Evolutionary conservation across 1,284 basidiomycete species (phyloP).

Genomic region (Irpex rosettiformis): DNA sequence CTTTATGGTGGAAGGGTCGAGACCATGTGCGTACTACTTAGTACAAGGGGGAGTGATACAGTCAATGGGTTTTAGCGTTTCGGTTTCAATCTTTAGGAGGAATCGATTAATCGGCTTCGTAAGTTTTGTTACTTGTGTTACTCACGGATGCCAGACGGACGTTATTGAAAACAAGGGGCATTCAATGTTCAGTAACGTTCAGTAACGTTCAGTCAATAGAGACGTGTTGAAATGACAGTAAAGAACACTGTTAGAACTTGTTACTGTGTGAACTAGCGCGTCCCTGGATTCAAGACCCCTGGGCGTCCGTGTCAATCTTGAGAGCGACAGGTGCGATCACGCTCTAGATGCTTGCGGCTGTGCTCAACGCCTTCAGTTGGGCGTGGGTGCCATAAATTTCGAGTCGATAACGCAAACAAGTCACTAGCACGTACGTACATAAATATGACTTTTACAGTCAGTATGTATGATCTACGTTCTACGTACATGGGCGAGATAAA

Average conservation of each 20-base stretch:
- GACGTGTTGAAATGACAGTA: neutral
- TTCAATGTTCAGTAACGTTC: too few relatives aligned
- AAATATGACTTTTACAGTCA: neutral
- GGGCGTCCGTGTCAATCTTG: slow-evolving; percentile 1
- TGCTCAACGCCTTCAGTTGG: too few relatives aligned
- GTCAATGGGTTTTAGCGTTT: neutral
- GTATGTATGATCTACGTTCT: neutral
- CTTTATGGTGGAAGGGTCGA: neutral
- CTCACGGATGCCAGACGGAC: neutral
- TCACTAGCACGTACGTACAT: neutral
- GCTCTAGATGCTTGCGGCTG: neutral
- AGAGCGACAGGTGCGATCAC: neutral
- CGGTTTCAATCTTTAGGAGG: neutral
- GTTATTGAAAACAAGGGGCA: neutral
- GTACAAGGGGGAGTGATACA: neutral
- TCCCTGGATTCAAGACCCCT: too few relatives aligned
- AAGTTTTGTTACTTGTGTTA: neutral
- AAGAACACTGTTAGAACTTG: neutral
- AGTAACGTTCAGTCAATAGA: neutral
- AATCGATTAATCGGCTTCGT: neutral
- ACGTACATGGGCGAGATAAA: neutral
- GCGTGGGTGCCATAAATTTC: neutral
- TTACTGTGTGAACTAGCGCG: too few relatives aligned
- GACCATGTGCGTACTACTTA: neutral
- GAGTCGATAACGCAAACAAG: neutral